A percentile compares a stretch with the other conserved stretches of the same genome.
These are phyloP conservation scores for Hypoxylon sp. DNA, from an alignment of 2,329 filamentous ascomycete genomes.

Conservation along the genomic window DNA sequence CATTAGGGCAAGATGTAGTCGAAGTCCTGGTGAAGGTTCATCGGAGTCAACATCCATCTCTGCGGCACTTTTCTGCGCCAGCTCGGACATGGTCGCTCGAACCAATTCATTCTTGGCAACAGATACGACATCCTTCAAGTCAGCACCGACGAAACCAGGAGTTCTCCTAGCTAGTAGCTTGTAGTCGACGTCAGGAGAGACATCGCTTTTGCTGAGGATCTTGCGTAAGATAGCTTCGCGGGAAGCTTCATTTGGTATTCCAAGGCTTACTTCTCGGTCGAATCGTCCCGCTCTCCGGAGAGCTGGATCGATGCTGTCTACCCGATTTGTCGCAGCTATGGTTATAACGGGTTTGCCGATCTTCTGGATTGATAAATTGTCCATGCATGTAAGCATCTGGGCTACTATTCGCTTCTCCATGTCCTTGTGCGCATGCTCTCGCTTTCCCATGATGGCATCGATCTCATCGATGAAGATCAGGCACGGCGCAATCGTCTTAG, in stretches of 20 bases:
- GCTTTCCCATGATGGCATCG: conserved; percentile 89
- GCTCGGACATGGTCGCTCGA: conserved; percentile 51
- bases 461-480: conserved; percentile 94
- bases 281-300: conserved; percentile 82
- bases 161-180: conserved; percentile 83
- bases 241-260: conserved; percentile 84
- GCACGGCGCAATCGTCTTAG: conserved; percentile 86
- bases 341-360: conserved; percentile 85
- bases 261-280: conserved; percentile 87
- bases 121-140: conserved; percentile 77
- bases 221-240: conserved; percentile 84
- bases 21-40: conserved; percentile 32
- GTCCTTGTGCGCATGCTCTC: conserved; percentile 85
- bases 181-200: conserved; percentile 82
- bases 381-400: conserved; percentile 89
- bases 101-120: conserved; percentile 59
- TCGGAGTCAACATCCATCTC: conserved; percentile 49
- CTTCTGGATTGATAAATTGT: conserved; percentile 79
- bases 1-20: conserved; percentile 47
- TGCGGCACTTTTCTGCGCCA: conserved; percentile 46
- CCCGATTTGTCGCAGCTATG: conserved; percentile 89
- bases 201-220: conserved; percentile 74
- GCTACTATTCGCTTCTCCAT: conserved; percentile 91
- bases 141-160: conserved; percentile 92
- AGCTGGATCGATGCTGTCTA: conserved; percentile 87